These are phyloP conservation scores for Cerioporus squamosus DNA, from an alignment of 1,284 basidiomycete species.

Conservation along the genomic window DNA sequence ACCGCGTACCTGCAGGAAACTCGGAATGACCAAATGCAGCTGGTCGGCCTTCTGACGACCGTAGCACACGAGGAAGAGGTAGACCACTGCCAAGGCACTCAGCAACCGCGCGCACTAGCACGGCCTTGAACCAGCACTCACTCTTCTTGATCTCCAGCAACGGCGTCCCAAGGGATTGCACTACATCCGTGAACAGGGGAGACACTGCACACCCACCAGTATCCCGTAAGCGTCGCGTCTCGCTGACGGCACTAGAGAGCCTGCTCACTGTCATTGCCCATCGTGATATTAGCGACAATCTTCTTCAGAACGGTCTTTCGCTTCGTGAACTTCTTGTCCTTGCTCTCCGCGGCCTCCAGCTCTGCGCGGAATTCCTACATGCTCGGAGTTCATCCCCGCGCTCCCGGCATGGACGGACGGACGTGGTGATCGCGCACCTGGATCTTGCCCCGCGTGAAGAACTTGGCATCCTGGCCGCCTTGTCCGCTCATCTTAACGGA, in stretches of 20 bases:
- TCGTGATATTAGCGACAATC: constrained; percentile 94
- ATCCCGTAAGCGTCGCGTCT: constrained; percentile 11
- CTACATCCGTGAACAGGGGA: constrained; percentile 87
- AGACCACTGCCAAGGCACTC: constrained; percentile 69
- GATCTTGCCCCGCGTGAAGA: constrained; percentile 90
- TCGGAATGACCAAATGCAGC: constrained; percentile 86
- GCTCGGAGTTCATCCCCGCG: constrained; percentile 20
- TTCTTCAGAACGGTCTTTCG: constrained; percentile 94
- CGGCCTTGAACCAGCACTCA: constrained; percentile 41
- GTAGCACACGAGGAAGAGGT: constrained; percentile 92
- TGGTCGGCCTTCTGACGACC: constrained; percentile 88
- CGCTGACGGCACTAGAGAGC: neutral
- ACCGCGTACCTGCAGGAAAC: constrained; percentile 77
- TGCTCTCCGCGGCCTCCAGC: constrained; percentile 85
- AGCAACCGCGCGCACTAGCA: too few relatives aligned
- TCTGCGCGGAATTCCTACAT: constrained; percentile 83
- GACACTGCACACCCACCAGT: constrained; percentile 70
- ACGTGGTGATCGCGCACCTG: constrained; percentile 59
- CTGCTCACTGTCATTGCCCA: constrained; percentile 89
- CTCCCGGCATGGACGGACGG: constrained; percentile 1
- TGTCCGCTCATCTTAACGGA: constrained; percentile 53
- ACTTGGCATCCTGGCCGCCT: constrained; percentile 83
- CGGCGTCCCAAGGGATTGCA: constrained; percentile 87
- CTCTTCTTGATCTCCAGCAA: constrained; percentile 99
- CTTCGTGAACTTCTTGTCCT: constrained; percentile 93